Conservation (phyloP, 306 rosid genomes). For the Ormosia emarginata region DNA sequence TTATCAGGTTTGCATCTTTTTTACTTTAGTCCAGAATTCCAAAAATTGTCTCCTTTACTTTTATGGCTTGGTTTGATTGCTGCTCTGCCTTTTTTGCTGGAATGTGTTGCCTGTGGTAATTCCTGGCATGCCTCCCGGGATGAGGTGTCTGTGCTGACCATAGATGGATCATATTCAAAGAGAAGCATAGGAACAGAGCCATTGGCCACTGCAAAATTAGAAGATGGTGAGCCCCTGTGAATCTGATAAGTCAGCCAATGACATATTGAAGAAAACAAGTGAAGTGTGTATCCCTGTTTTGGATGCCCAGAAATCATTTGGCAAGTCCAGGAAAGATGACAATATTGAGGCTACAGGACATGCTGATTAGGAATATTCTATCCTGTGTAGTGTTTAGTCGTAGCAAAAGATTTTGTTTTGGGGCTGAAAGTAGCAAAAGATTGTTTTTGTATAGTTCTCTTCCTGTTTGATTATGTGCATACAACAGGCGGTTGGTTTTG, state of each 20-base stretch:
- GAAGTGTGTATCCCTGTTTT: constrained; percentile 52
- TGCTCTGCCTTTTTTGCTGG: constrained; percentile 62
- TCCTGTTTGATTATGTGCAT: constrained; percentile 21
- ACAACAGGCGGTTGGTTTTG: neutral
- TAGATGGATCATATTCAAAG: constrained; percentile 47
- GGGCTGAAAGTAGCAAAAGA: neutral
- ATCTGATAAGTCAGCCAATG: constrained; percentile 45
- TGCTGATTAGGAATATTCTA: constrained; percentile 30
- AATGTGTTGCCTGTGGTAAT: constrained; percentile 84
- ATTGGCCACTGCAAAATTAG: constrained; percentile 66
- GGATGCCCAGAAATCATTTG: constrained; percentile 57
- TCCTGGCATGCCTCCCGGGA: constrained; percentile 90
- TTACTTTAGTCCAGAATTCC: neutral
- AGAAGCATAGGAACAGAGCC: constrained; percentile 55
- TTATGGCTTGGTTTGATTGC: constrained; percentile 15
- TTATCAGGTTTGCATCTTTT: constrained; percentile 58
- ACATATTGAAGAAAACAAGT: constrained; percentile 41
- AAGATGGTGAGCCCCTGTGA: constrained; percentile 60
- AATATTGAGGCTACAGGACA: constrained; percentile 37
- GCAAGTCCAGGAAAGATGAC: constrained; percentile 56
- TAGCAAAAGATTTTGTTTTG: neutral
- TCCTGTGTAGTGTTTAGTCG: neutral
- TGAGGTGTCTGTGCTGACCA: constrained; percentile 63
- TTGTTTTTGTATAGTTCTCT: neutral
- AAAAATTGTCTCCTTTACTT: constrained; percentile 7